Evolutionary conservation across 306 rosid genomes (phyloP), one percentile per base, ranked within the genome.

Genomic region (Leucaena leucocephala): DNA sequence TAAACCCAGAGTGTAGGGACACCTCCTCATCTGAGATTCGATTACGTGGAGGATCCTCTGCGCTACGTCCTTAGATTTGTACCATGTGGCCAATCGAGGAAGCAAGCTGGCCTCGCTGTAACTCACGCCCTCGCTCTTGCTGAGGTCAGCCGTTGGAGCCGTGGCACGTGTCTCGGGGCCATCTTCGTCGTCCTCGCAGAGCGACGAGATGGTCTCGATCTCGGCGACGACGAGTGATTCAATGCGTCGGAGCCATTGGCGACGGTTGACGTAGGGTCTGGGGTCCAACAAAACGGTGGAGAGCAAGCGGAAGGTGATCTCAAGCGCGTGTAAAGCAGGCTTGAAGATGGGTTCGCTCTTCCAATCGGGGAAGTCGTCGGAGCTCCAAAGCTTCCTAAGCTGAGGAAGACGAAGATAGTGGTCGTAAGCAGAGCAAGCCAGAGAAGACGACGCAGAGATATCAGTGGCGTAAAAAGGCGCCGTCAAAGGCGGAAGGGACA

Each of bases 11-110:
- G 97, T 87, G 90, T 91, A 92, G n/a, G 91, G 78, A 46, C 98
- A 92, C 65, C 87, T 84, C 74, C 74, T 76, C 94, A 95, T 87
- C 83, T 87, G 91, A 77, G 85, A 82, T 50, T 95, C 98, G 38
- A 95, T 80, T 34, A 90, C 36, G 78, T 76, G 66, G 13, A 91
- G 72, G 3, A 95, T 87, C 84, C 90, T 86, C 86, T 77, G 82
- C 4, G 90, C 97, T 0, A 84, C 46, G 44, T 74, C 85, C 70
- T 83, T 89, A 0, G 97, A 87, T 61, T 83, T 87, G 7, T 85
- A 92, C 97, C 98, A 94, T 74, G 90, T 79, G 74, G 91, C 97
- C 16, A 94, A 91, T 4, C 90, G 87, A 0, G 97, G 95, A 19
- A 94, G 90, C 67, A 91, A 58, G 73, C 98, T 94, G 3, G 84